Evolutionary conservation across 1,284 basidiomycete species (phyloP), one percentile per base, ranked within the genome.

Genomic region (Coniferiporia sulphurascens): DNA sequence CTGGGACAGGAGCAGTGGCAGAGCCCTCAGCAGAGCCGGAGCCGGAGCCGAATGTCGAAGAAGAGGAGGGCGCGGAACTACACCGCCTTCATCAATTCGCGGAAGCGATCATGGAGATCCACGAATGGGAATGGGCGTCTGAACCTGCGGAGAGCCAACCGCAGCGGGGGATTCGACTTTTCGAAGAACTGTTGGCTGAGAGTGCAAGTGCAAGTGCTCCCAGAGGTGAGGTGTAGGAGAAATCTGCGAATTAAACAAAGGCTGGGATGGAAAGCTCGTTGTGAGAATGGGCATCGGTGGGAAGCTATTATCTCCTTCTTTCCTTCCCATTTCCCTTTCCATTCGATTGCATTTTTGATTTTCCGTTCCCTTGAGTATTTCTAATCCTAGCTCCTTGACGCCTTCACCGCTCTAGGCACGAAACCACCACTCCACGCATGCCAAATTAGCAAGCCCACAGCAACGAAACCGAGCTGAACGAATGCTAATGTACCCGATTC

Each of bases 61-160:
- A 32, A 21, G 57, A 56, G 13, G 43, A 49, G 27, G 58, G 60
- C 27, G 52, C 21, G 19, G 55, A 59, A 51, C 35, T 38, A 3
- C 22, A n/a, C 15, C 21, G 50, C 1, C 44, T 58, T 8, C 43
- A 15, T 9, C 41, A n/a, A 10, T 44, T 53, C 21, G 51, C 57
- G 38, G 57, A 52, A 15, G 34, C 57, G 13, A 58, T 58, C 17
- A 58, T 58, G 41, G 50, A 46, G 43, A 58, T 58, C 9, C 57
- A 58, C 32, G 48, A 48, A 34, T 58, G 57, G 57, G 57, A 48
- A 17, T 58, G 57, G 57, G 51, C 51, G 43, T 32, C 51, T 6
- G 54, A 10, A 19, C 50, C 57, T n/a, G 50, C 41, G 8, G 50
- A 58, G 32, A 48, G 57, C 17, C 57, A 58, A 51, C 32, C 41